Evolutionary conservation across 441 rosid genomes (phyloP), one percentile per base, ranked within the genome.

Genomic region (Cnidoscolus chayamansa): DNA sequence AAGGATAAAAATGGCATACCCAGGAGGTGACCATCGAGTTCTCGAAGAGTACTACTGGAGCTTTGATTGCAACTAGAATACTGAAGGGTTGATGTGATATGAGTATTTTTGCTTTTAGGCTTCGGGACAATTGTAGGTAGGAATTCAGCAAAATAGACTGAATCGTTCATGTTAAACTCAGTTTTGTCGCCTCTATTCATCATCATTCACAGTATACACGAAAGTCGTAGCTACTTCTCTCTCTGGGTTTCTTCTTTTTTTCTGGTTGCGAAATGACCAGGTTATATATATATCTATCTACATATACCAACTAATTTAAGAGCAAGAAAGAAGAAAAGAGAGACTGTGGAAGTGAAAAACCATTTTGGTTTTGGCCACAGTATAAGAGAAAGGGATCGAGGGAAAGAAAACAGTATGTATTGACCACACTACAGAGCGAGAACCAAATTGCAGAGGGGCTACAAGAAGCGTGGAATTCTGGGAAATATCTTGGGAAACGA

Each of bases 391-490:
- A 49, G n/a, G n/a, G 47, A 62, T 3, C 17, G 4, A 59, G 1
- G 17, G 63, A 16, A 16, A 58, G 31, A 56, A 56, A 56, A n/a
- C 63, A 32, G 45, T 2, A 40, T 40, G 7, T 40, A 40, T 40
- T 3, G 45, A 40, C 45, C 45, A 40, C 45, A 40, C 45, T 40
- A 35, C 40, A 40, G 45, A 40, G 45, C 4, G 45, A 40, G 45
- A 4, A 40, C 7, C 45, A 40, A 40, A 40, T 40, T 40, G 45
- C 45, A 40, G 45, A 40, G 45, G 65, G 66, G 50, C 49, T 40
- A 63, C 50, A 63, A 63, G 67, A 63, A 63, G 67, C 53, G 51
- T 63, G 67, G 67, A 45, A 63, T 63, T 45, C 53, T 45, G 67
- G 53, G 32, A 31, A 4, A 25, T 3, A 43, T 63, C 3, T 63